Evolutionary conservation across 768 basidiomycete species (phyloP), one percentile per base, ranked within the genome.

Genomic region (Sarcodon sp.): DNA sequence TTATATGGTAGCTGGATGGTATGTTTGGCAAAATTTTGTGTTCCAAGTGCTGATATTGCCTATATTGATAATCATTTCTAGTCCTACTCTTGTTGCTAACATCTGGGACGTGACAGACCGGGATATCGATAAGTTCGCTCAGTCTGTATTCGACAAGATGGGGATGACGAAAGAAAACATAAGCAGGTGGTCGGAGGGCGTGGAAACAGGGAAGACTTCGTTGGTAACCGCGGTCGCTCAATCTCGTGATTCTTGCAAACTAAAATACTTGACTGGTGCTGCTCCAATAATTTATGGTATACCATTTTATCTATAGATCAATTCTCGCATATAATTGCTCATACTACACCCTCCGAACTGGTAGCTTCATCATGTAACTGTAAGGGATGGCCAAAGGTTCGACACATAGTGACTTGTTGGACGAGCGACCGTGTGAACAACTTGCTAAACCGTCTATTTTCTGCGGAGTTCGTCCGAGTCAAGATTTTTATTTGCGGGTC

Each of bases 1-100:
- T 55, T 99, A 99, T 61, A 89, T 97, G 86, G 60, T 97, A n/a
- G 89, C 84, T 37, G 96, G 94, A 58, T 94, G 93, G 94, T 97
- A 58, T 59, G 92, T 75, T 7, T 27, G 27, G 45, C n/a, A 18
- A 48, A 7, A 45, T 49, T 27, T 37, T 45, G 8, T 11, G 18
- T 39, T 5, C 46, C 35, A 5, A 35, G 27, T 33, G 45, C 38
- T 33, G 48, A 11, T 44, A 36, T 47, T 33, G 45, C 38, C 31
- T 47, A 11, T 44, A 36, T 47, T 47, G n/a, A 10, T 37, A n/a
- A 9, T 15, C 8, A 38, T 16, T 36, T 32, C 11, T 18, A 4
- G 32, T 52, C 94, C 96, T 13, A 85, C 91, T 1, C 71, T 98
- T 33, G 79, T 97, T 10, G 96, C 89, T 0, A 97, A 94, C 58